These are phyloP conservation scores for Nepenthes mirabilis DNA, from an alignment of 148 eudicot genomes.

Conservation along the genomic window DNA sequence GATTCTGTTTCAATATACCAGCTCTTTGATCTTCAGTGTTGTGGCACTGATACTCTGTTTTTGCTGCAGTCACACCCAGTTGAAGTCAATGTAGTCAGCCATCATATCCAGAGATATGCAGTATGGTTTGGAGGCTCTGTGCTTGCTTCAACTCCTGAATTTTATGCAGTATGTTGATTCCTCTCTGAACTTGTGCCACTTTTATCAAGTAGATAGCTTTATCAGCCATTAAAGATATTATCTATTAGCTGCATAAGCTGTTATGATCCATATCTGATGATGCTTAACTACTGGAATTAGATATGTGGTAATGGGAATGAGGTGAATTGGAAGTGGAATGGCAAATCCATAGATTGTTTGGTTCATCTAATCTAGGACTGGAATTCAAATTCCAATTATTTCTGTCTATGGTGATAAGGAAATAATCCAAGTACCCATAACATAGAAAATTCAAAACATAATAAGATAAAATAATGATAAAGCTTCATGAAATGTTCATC, in stretches of 20 bases:
- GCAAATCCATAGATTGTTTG: no score
- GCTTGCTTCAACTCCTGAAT: conserved; percentile 93
- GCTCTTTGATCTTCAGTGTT: background rate
- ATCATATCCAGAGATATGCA: conserved; percentile 92
- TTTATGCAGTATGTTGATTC: conserved; percentile 47
- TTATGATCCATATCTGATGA: background rate
- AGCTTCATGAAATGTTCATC: no score
- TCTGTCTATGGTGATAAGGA: no score
- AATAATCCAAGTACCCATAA: no score
- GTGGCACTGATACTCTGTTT: conserved; percentile 1
- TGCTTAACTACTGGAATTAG: no score
- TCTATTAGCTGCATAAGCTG: background rate
- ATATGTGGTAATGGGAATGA: no score
- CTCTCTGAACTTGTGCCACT: conserved; percentile 2
- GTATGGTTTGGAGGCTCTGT: conserved; percentile 99
- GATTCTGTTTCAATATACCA: background rate
- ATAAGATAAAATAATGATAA: no score
- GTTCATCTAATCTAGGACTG: no score
- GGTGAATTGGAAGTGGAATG: no score
- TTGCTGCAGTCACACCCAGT: conserved; percentile 79
- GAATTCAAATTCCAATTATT: no score
- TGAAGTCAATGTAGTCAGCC: conserved; percentile 94
- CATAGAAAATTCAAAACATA: no score
- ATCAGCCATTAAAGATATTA: no score
- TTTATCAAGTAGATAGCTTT: background rate